These are phyloP conservation scores for Kodamaea sagamina DNA, from an alignment of 805 yeast genomes.

Conservation along the genomic window DNA sequence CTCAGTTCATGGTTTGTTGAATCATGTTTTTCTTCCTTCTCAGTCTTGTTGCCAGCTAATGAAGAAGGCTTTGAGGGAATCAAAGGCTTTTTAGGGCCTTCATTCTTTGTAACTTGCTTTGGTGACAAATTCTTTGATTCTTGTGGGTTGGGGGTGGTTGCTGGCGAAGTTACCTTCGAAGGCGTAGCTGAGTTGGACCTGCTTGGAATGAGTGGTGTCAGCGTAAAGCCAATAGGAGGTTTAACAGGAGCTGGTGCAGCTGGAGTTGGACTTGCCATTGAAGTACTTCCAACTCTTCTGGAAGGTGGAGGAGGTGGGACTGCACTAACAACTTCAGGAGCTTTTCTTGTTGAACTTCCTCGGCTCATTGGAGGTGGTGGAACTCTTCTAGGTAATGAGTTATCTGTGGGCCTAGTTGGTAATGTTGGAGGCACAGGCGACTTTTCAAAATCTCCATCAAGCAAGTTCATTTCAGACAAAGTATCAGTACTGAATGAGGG, in stretches of 20 bases:
- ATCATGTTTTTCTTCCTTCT: constrained; percentile 3
- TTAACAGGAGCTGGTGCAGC: constrained; percentile 17
- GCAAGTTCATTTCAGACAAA: constrained; percentile 38
- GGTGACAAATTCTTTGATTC: constrained; percentile 3
- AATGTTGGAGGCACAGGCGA: constrained; percentile 1
- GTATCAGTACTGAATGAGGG: constrained; percentile 28
- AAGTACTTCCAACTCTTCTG: constrained; percentile 15
- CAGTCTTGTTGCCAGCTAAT: constrained; percentile 22
- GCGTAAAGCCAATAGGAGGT: constrained; percentile 36
- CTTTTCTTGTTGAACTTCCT: constrained; percentile 8
- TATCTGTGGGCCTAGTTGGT: constrained; percentile 11
- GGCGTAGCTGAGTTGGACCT: constrained; percentile 24
- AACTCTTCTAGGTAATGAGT: constrained; percentile 26
- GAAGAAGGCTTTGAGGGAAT: constrained; percentile 39
- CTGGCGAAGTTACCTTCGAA: constrained; percentile 17
- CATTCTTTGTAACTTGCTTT: constrained; percentile 3
- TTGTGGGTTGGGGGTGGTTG: constrained; percentile 26
- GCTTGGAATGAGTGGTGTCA: constrained; percentile 42
- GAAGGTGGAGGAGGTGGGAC: constrained; percentile 24
- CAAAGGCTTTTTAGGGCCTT: constrained; percentile 27
- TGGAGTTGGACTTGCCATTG: constrained; percentile 14
- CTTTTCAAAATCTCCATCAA: constrained; percentile 20
- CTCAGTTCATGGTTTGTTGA: background rate
- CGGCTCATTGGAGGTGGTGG: constrained; percentile 35
- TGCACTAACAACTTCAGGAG: constrained; percentile 10